These are phyloP conservation scores for Claviceps sp. DNA, from an alignment of 2,329 filamentous ascomycete species.

Conservation along the genomic window DNA sequence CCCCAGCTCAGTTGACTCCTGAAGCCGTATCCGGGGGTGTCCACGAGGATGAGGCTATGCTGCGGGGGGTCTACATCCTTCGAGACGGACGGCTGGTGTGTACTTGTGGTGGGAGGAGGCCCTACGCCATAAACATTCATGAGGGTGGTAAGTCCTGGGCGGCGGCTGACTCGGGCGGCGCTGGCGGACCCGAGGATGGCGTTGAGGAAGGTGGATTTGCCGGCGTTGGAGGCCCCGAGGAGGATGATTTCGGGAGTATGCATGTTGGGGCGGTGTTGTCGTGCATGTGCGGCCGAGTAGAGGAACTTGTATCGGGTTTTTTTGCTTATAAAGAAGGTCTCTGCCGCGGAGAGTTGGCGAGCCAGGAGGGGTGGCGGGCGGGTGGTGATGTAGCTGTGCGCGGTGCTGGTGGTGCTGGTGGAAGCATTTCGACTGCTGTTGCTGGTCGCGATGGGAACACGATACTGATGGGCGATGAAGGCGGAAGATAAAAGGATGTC, in stretches of 20 bases:
- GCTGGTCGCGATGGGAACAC: neutral
- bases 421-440: neutral
- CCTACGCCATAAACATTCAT: constrained; percentile 46
- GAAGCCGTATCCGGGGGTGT: constrained; percentile 38
- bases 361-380: constrained; percentile 10
- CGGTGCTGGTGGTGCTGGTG: neutral
- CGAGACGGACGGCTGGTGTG: constrained; percentile 12
- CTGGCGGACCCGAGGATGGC: constrained; percentile 46
- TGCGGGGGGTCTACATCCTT: constrained; percentile 27
- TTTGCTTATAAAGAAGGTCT: constrained; percentile 18
- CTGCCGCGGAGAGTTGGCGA: constrained; percentile 15
- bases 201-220: constrained; percentile 82
- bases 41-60: constrained; percentile 35
- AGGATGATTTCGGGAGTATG: constrained; percentile 54
- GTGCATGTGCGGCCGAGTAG: constrained; percentile 35
- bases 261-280: constrained; percentile 36
- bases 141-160: constrained; percentile 38
- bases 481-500: constrained; percentile 8
- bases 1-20: constrained; percentile 37
- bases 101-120: constrained; percentile 18
- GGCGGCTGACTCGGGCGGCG: constrained; percentile 35
- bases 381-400: constrained; percentile 1
- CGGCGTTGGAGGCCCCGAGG: constrained; percentile 77
- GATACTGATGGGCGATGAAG: constrained; percentile 7
- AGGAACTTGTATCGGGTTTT: constrained; percentile 23